A percentile compares a stretch with the other conserved stretches of the same genome.
Evolutionary conservation across 164 flowering plant genomes (phyloP).

Genomic region (Magnolia changhungtana): DNA sequence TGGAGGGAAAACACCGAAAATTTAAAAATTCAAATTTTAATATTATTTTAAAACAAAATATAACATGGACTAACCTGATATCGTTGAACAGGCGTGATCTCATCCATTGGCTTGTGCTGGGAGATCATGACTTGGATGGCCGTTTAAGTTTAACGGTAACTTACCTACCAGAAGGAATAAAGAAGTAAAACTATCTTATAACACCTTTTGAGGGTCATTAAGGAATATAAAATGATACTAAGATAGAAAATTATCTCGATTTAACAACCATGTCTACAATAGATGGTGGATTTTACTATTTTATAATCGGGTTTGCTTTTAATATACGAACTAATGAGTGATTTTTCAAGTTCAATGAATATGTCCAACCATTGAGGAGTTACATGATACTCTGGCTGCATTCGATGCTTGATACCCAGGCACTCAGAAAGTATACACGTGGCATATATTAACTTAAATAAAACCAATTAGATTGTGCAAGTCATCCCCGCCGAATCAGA

Average conservation of each 20-base stretch:
- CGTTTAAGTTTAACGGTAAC: neutral
- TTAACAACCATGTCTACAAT: neutral
- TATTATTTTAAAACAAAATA: too few species aligned
- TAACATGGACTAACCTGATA: too few species aligned
- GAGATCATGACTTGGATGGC: neutral
- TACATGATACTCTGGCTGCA: too few species aligned
- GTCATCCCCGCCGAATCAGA: too few species aligned
- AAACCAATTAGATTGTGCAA: too few species aligned
- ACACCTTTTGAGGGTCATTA: neutral
- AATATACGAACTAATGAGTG: neutral
- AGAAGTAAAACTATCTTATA: neutral
- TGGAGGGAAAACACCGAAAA: too few species aligned
- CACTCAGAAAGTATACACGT: too few species aligned
- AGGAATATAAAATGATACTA: neutral
- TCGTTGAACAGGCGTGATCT: too few species aligned
- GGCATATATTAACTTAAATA: too few species aligned
- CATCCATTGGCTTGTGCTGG: too few species aligned
- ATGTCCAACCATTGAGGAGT: neutral
- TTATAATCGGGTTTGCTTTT: neutral
- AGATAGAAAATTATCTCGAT: neutral
- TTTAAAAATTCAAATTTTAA: too few species aligned
- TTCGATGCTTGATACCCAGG: too few species aligned
- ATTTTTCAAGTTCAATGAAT: conserved; percentile 2
- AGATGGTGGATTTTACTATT: neutral
- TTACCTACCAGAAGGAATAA: neutral